Evolutionary conservation across 192 early-diverging fungal genomes (phyloP).

Genomic region (Kickxella alabastrina): DNA sequence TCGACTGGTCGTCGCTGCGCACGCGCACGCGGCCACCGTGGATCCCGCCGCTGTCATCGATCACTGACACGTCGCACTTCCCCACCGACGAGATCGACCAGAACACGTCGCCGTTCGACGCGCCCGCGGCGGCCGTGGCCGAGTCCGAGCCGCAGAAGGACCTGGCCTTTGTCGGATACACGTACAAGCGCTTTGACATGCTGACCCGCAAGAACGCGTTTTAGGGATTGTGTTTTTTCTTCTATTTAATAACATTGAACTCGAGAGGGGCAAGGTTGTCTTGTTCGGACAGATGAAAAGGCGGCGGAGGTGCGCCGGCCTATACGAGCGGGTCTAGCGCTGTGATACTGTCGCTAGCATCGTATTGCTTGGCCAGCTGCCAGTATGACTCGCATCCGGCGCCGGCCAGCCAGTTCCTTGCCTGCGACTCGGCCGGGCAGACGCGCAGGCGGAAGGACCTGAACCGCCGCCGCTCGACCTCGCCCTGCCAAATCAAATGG

Average conservation of each 20-base stretch:
- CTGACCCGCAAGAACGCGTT: constrained; percentile 68
- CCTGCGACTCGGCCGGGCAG: constrained; percentile 70
- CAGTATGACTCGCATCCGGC: constrained; percentile 79
- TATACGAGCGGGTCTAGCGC: constrained; percentile 17
- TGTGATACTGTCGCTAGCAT: constrained; percentile 23
- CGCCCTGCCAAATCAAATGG: constrained; percentile 91
- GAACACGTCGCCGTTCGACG: constrained; percentile 56
- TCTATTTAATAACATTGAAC: neutral
- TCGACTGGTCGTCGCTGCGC: constrained; percentile 89
- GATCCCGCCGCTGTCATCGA: constrained; percentile 85
- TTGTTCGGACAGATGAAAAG: neutral
- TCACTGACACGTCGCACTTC: constrained; percentile 99
- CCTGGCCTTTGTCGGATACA: constrained; percentile 98
- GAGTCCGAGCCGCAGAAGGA: constrained; percentile 70
- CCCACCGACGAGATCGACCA: constrained; percentile 88
- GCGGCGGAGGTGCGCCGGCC: too few species aligned
- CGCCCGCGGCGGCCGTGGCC: constrained; percentile 10
- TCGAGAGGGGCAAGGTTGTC: too few species aligned
- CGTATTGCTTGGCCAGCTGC: constrained; percentile 67
- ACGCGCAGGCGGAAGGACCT: constrained; percentile 67
- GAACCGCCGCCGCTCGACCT: constrained; percentile 74
- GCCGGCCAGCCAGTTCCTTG: constrained; percentile 68
- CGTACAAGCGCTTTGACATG: constrained; percentile 90
- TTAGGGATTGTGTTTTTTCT: constrained; percentile 13
- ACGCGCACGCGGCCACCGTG: constrained; percentile 76